A percentile compares a stretch with the other conserved stretches of the same genome.
These are phyloP conservation scores for Globisporangium canariense DNA, from an alignment of 352 stramenopile species.

Conservation along the genomic window DNA sequence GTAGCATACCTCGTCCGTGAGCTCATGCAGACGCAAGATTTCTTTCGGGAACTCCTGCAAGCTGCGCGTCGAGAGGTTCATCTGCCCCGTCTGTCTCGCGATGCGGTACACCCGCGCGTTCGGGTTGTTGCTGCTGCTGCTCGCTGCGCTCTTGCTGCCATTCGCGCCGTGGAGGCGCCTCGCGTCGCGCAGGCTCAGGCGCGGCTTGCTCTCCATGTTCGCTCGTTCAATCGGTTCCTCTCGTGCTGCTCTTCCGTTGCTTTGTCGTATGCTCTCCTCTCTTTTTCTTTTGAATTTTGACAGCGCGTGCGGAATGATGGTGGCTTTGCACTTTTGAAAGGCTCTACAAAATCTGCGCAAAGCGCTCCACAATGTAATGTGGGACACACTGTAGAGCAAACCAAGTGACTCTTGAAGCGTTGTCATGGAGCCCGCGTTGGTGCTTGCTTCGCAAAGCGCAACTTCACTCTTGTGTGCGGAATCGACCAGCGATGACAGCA, in stretches of 20 bases:
- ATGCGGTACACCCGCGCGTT: conserved; percentile 40
- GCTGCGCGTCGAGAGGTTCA: conserved; percentile 63
- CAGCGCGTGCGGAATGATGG: conserved; percentile 10
- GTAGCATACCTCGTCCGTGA: conserved; percentile 41
- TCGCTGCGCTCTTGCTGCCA: background rate
- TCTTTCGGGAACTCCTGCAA: conserved; percentile 52
- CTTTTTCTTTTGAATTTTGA: conserved; percentile 4
- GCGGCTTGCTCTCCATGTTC: conserved; percentile 31
- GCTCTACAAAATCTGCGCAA: background rate
- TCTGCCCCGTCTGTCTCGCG: conserved; percentile 46
- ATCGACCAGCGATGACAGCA: too few species aligned
- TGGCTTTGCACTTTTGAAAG: conserved; percentile 11
- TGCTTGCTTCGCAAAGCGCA: background rate
- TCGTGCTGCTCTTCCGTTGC: background rate
- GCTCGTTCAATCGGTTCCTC: background rate
- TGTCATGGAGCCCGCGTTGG: background rate
- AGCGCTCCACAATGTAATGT: background rate
- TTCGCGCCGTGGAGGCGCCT: conserved; percentile 26
- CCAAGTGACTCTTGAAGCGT: conserved; percentile 6
- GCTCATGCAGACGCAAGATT: conserved; percentile 57
- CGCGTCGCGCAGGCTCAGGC: conserved; percentile 40
- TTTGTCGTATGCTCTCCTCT: background rate
- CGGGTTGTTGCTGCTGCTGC: conserved; percentile 19
- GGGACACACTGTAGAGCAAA: background rate
- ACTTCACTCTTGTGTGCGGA: conserved; percentile 1